Evolutionary conservation across 2,329 filamentous ascomycete genomes (phyloP), one percentile per base, ranked within the genome.

Genomic region (Parasarocladium wereldwijsianum): DNA sequence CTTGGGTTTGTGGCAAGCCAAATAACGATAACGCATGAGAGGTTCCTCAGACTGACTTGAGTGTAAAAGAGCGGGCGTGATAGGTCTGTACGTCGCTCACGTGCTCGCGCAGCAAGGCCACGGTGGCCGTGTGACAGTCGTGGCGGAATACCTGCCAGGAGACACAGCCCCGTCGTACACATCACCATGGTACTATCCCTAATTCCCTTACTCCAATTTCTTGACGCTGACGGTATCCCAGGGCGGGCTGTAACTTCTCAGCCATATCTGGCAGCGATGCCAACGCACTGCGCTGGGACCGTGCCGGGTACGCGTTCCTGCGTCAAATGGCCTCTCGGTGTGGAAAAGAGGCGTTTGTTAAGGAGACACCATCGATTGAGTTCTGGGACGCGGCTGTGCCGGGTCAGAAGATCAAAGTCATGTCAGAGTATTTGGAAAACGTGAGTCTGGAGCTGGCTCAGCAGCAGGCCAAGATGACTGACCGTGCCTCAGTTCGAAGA

Each of bases 171-270:
- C 45, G 1, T 38, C 44, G 15, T 61, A 60, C 36, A 58, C 55
- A 2, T 59, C 56, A 5, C 55, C 56, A 29, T 58, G 55, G 55
- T 54, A 35, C 32, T 35, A n/a, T n/a, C n/a, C n/a, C n/a, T n/a
- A n/a, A n/a, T n/a, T n/a, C n/a, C n/a, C n/a, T 12, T 52, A 58
- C 30, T 33, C 40, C 9, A 57, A 58, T 26, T 53, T 52, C 0
- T 33, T 58, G 29, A 49, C 23, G 23, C 23, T 24, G 46, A 18
- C 58, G 55, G 54, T 57, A 59, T 44, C 43, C 1, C 30, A 47
- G 8, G 55, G 57, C 57, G 8, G 57, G 57, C 3, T 57, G 52
- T 34, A 60, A 60, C 37, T 59, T 59, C 37, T 60, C 57, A 1
- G 55, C 52, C 22, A 55, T 60, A 25, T 58, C 57, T 1, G 55